Conservation (phyloP, 257 asterid genomes). For the Forsythia viridissima region DNA sequence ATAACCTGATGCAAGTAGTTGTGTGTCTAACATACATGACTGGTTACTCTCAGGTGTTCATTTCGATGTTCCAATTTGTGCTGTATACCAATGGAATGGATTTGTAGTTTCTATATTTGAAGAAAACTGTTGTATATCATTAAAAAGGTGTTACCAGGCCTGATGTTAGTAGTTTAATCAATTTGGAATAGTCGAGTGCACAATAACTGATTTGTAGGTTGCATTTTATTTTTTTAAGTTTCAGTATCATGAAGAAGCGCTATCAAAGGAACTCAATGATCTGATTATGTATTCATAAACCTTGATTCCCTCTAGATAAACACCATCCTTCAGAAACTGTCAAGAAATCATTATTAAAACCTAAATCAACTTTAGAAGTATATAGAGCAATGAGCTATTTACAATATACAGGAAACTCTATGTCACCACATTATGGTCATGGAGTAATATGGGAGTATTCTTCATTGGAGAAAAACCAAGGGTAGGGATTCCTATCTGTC, state of each 20-base stretch:
- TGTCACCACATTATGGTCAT: slow-evolving; percentile 92
- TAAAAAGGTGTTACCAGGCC: neutral
- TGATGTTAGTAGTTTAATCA: neutral
- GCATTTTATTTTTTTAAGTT: slow-evolving; percentile 2
- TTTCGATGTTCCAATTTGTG: neutral
- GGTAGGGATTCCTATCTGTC: slow-evolving; percentile 77
- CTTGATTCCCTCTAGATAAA: slow-evolving; percentile 77
- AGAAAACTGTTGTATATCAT: neutral
- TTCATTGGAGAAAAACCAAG: slow-evolving; percentile 97
- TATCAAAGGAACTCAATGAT: slow-evolving; percentile 61
- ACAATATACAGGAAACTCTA: slow-evolving; percentile 13
- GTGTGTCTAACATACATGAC: neutral
- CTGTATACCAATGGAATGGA: neutral
- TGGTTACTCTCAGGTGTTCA: neutral
- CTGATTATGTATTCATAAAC: slow-evolving; percentile 76
- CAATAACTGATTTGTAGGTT: no score
- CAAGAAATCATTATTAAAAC: slow-evolving; percentile 7
- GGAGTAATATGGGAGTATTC: slow-evolving; percentile 86
- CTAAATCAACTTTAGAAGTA: slow-evolving; percentile 4
- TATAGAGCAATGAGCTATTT: neutral
- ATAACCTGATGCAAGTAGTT: neutral
- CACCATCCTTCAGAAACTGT: slow-evolving; percentile 72
- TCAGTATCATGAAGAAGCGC: slow-evolving; percentile 18
- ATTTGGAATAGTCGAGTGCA: neutral
- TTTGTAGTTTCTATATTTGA: no score